A percentile compares a stretch with the other conserved stretches of the same genome.
These are phyloP conservation scores for Solanum habrochaites DNA, from an alignment of 257 asterid species.

Conservation along the genomic window DNA sequence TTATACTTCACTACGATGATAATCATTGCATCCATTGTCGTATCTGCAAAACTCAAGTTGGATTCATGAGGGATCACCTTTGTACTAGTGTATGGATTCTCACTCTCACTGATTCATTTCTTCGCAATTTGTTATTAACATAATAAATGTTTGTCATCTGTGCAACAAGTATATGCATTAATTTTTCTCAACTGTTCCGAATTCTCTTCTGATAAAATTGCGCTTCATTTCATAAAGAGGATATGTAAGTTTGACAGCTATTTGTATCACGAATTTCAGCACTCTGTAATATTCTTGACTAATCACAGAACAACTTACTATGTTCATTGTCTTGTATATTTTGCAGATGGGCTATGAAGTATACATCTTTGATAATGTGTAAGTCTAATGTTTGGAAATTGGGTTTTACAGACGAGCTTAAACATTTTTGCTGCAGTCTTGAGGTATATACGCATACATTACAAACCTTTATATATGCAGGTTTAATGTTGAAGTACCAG, in stretches of 20 bases:
- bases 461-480: background rate
- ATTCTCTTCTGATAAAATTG: background rate
- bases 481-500: background rate
- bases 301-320: background rate
- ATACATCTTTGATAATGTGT: background rate
- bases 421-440: background rate
- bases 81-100: background rate
- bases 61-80: background rate
- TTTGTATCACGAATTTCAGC: background rate
- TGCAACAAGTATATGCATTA: background rate
- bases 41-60: background rate
- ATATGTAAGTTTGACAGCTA: background rate
- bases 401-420: background rate
- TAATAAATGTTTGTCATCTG: background rate
- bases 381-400: background rate
- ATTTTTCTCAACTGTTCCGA: background rate
- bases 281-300: background rate
- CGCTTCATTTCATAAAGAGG: background rate
- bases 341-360: background rate
- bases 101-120: background rate
- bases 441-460: background rate
- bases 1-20: background rate
- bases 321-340: background rate
- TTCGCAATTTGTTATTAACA: background rate
- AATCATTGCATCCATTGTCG: background rate